These are phyloP conservation scores for Ganoderma leucocontextum DNA, from an alignment of 1,284 basidiomycete genomes.

Conservation along the genomic window DNA sequence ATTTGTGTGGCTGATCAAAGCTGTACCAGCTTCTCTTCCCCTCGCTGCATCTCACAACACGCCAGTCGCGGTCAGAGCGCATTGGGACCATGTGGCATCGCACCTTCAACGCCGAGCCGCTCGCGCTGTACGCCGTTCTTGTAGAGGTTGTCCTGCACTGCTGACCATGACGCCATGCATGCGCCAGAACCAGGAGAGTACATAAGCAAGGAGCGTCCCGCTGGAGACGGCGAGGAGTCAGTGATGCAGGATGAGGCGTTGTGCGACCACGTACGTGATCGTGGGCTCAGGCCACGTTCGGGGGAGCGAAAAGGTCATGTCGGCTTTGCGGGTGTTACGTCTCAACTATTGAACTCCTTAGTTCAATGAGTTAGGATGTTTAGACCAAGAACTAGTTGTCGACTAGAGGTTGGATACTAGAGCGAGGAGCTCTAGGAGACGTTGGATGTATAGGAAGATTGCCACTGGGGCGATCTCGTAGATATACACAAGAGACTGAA, in stretches of 20 bases:
- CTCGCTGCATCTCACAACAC: constrained; percentile 34
- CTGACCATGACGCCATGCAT: constrained; percentile 73
- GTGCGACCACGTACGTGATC: constrained; percentile 55
- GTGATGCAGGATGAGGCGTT: constrained; percentile 57
- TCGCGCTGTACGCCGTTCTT: constrained; percentile 74
- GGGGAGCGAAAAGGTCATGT: constrained; percentile 27
- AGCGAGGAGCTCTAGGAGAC: too few relatives aligned
- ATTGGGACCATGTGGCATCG: constrained; percentile 70
- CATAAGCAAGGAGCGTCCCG: constrained; percentile 70
- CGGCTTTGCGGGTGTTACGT: constrained; percentile 26
- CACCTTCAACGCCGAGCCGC: constrained; percentile 66
- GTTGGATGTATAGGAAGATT: too few relatives aligned
- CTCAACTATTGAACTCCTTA: too few relatives aligned
- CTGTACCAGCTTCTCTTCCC: constrained; percentile 46
- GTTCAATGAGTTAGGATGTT: too few relatives aligned
- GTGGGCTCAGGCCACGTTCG: constrained; percentile 39
- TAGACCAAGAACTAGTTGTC: too few relatives aligned
- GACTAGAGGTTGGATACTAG: too few relatives aligned
- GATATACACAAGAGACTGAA: too few relatives aligned
- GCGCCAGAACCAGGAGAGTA: constrained; percentile 79
- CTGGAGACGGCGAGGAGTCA: constrained; percentile 73
- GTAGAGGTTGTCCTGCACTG: constrained; percentile 73
- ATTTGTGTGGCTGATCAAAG: constrained; percentile 36
- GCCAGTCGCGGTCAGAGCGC: constrained; percentile 54
- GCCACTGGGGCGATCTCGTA: too few relatives aligned